Percentiles rank a stretch among this genome's conserved stretches.
phyloP scores from a whole-genome alignment of 2,329 filamentous ascomycete species.

The Beauveria bassiana region DNA sequence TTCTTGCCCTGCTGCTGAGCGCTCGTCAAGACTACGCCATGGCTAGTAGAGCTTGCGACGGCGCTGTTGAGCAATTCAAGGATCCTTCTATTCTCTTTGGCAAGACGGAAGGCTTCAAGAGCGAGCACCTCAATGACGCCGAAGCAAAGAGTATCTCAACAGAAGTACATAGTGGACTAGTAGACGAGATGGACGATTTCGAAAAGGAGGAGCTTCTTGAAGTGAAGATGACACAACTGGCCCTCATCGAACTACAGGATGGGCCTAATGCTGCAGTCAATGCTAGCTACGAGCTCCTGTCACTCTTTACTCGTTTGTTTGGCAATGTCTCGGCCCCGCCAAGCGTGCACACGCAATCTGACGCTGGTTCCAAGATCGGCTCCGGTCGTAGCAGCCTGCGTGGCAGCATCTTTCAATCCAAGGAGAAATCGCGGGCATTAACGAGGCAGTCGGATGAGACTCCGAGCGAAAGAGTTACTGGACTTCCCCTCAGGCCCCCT shows the following conservation, averaged over 20 bases:
- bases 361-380: conserved; percentile 62
- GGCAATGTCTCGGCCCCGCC: conserved; percentile 46
- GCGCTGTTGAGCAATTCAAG: conserved; percentile 83
- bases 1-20: conserved; percentile 77
- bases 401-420: conserved; percentile 69
- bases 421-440: conserved; percentile 36
- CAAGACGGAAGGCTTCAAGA: conserved; percentile 48
- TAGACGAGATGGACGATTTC: conserved; percentile 73
- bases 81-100: conserved; percentile 65
- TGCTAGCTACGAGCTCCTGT: conserved; percentile 74
- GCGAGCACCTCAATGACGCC: conserved; percentile 58
- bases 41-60: conserved; percentile 77
- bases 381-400: conserved; percentile 63
- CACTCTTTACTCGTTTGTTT: conserved; percentile 75
- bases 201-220: conserved; percentile 88
- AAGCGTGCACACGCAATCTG: conserved; percentile 29
- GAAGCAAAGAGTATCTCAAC: conserved; percentile 23
- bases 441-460: conserved; percentile 31
- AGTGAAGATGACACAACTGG: conserved; percentile 89
- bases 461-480: conserved; percentile 30
- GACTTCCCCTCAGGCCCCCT: conserved; percentile 22
- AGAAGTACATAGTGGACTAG: conserved; percentile 38
- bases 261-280: conserved; percentile 82
- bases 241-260: conserved; percentile 74
- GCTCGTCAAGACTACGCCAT: conserved; percentile 77